These are phyloP conservation scores for Tolypocladium sp. DNA, from an alignment of 2,329 filamentous ascomycete genomes.

Conservation along the genomic window DNA sequence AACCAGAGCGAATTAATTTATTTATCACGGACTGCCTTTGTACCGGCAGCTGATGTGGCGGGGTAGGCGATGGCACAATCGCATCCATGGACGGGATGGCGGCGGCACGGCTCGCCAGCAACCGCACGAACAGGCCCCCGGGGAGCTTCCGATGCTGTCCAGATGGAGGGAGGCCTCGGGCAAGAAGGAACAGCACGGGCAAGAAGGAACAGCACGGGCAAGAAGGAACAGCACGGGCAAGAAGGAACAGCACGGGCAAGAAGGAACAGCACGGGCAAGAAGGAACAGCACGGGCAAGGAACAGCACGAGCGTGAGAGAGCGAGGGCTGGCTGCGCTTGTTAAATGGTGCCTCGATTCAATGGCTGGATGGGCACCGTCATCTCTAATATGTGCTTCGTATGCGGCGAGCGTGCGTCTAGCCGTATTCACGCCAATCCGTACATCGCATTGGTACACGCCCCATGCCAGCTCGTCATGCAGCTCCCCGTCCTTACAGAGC, in stretches of 20 bases:
- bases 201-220: too few relatives aligned
- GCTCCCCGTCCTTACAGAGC: slow-evolving; percentile 51
- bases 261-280: too few relatives aligned
- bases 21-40: not conserved
- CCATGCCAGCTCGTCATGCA: not conserved
- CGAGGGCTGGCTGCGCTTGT: not conserved
- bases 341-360: not conserved
- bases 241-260: too few relatives aligned
- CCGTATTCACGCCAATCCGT: too few relatives aligned
- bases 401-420: not conserved
- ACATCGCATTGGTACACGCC: not conserved
- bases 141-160: not conserved
- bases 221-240: too few relatives aligned
- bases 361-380: not conserved
- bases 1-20: not conserved
- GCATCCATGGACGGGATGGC: not conserved
- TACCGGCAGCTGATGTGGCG: not conserved
- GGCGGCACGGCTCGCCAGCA: too few relatives aligned
- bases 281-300: too few relatives aligned
- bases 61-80: not conserved
- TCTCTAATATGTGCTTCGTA: not conserved
- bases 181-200: too few relatives aligned
- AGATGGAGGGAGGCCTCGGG: not conserved
- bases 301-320: not conserved
- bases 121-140: too few relatives aligned